phyloP scores from a whole-genome alignment of 176 grass and related monocot species.

The Triticum urartu region DNA sequence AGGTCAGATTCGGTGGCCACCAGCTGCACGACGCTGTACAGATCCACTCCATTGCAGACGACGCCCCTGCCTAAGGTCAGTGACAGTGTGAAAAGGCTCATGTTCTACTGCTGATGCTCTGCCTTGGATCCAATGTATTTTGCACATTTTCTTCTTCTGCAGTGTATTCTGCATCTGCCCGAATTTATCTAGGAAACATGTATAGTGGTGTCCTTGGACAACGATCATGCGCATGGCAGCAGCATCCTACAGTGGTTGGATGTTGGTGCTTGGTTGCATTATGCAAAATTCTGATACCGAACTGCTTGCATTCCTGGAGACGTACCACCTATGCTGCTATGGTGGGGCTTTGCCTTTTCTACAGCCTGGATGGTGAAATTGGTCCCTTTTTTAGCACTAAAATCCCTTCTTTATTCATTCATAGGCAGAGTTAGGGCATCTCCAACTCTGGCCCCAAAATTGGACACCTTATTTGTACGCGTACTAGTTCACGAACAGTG shows the following conservation, averaged over 20 bases:
- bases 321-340: background rate
- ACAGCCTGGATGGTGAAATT: background rate
- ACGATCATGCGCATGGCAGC: background rate
- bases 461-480: no score
- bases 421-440: no score
- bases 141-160: background rate
- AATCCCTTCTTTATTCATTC: no score
- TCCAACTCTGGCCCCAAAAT: no score
- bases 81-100: slow-evolving; percentile 80
- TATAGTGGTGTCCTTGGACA: slow-evolving; percentile 27
- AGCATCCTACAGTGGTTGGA: background rate
- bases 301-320: background rate
- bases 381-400: no score
- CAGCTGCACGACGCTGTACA: slow-evolving; percentile 41
- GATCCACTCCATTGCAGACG: slow-evolving; percentile 54
- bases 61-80: slow-evolving; percentile 70
- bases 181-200: slow-evolving; percentile 31
- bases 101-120: slow-evolving; percentile 85
- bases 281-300: slow-evolving; percentile 20
- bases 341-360: background rate
- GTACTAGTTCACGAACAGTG: no score
- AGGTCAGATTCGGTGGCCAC: slow-evolving; percentile 48
- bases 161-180: slow-evolving; percentile 1
- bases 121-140: background rate
- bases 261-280: slow-evolving; percentile 25